A percentile compares a stretch with the other conserved stretches of the same genome.
Evolutionary conservation across 441 rosid genomes (phyloP).

Genomic region (Euphorbia schlechtendalii): DNA sequence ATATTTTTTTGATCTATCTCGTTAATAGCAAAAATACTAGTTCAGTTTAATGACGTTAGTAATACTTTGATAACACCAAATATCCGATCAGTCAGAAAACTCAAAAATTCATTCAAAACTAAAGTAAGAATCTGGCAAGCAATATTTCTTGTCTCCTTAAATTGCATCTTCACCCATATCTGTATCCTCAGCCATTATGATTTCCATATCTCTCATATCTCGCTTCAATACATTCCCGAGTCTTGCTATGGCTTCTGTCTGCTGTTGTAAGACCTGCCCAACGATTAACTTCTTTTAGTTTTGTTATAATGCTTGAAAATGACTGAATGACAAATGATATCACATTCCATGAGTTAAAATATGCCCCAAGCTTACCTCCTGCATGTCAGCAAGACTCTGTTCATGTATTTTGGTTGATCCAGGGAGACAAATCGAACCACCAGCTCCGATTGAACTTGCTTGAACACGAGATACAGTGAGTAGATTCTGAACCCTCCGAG

Average conservation of each 20-base stretch:
- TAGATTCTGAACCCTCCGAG: conserved; percentile 85
- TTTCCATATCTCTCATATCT: conserved; percentile 74
- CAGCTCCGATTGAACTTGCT: conserved; percentile 55
- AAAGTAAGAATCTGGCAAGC: not conserved
- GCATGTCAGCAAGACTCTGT: conserved; percentile 96
- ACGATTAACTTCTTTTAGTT: not conserved
- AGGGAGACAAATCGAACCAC: conserved; percentile 67
- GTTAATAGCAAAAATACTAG: not conserved
- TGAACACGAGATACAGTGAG: conserved; percentile 68
- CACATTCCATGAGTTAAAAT: not conserved
- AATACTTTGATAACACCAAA: not conserved
- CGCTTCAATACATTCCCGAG: conserved; percentile 79
- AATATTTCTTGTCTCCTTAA: conserved; percentile 15
- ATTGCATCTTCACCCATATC: conserved; percentile 42
- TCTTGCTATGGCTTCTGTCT: conserved; percentile 85
- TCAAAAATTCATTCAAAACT: not conserved
- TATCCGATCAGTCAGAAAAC: conserved; percentile 8
- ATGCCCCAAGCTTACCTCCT: conserved; percentile 52
- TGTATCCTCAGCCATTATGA: conserved; percentile 75
- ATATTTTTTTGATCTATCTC: not conserved
- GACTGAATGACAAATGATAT: not conserved
- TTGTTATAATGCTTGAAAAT: not conserved
- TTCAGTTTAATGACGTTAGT: not conserved
- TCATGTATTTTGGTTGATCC: conserved; percentile 96
- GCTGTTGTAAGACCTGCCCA: conserved; percentile 77